Conservation (phyloP, 148 eudicot species). For the Diospyros lotus region DNA sequence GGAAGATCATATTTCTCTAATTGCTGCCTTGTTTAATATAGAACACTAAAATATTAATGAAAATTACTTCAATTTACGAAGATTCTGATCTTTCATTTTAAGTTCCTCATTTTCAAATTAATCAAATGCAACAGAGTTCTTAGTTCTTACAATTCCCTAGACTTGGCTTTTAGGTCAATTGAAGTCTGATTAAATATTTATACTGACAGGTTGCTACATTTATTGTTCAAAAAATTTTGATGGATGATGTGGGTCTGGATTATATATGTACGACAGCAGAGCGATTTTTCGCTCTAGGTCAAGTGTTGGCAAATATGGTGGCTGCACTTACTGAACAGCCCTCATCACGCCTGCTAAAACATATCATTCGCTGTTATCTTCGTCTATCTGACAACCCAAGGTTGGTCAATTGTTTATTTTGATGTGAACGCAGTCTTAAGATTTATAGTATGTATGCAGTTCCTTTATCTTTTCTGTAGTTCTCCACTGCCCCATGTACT, state of each 20-base stretch:
- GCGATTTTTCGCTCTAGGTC: constrained; percentile 86
- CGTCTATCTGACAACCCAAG: constrained; percentile 79
- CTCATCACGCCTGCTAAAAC: constrained; percentile 70
- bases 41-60: too few species aligned
- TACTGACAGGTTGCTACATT: constrained; percentile 84
- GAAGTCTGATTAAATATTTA: constrained; percentile 9
- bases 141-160: too few species aligned
- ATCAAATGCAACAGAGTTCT: too few species aligned
- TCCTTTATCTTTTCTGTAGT: too few species aligned
- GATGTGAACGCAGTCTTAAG: background rate
- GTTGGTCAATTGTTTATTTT: constrained; percentile 23
- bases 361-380: constrained; percentile 85
- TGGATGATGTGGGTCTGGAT: constrained; percentile 93
- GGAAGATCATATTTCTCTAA: too few species aligned
- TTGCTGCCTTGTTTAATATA: too few species aligned
- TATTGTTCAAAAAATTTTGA: constrained; percentile 81
- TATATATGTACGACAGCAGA: constrained; percentile 96
- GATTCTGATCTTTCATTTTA: too few species aligned
- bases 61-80: background rate
- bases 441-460: background rate
- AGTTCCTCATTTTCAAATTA: too few species aligned
- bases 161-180: background rate
- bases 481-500: too few species aligned
- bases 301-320: constrained; percentile 85
- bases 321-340: constrained; percentile 83